A percentile compares a stretch with the other conserved stretches of the same genome.
phyloP scores from a whole-genome alignment of 2,329 filamentous ascomycete genomes.

The Mycogone perniciosa region DNA sequence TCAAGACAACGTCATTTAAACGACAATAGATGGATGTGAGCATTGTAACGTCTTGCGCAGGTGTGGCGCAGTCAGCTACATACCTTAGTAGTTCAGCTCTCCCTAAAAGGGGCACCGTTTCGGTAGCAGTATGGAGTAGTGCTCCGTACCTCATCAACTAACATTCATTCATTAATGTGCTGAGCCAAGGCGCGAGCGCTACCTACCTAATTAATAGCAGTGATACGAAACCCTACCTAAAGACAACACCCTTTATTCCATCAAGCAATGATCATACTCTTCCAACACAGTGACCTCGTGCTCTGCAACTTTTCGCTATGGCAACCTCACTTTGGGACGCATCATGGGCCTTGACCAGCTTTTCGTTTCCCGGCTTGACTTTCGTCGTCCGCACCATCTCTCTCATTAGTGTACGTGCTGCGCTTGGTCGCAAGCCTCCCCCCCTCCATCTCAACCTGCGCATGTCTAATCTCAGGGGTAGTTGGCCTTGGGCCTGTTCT shows the following conservation, averaged over 20 bases:
- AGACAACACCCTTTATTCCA: background rate
- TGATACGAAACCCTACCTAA: background rate
- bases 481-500: conserved; percentile 39
- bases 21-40: no score
- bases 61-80: no score
- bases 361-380: conserved; percentile 26
- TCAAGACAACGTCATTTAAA: no score
- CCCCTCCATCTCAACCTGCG: background rate
- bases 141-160: no score
- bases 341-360: conserved; percentile 21
- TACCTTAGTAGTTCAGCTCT: no score
- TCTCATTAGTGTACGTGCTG: conserved; percentile 31
- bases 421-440: background rate
- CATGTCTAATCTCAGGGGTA: conserved; percentile 18
- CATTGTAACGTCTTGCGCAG: no score
- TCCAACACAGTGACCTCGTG: background rate
- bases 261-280: background rate
- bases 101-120: no score
- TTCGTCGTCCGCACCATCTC: conserved; percentile 32
- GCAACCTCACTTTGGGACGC: conserved; percentile 8
- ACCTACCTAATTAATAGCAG: no score
- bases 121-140: no score
- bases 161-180: no score
- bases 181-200: no score
- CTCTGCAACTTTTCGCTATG: conserved; percentile 17